A percentile compares a stretch with the other conserved stretches of the same genome.
phyloP scores from a whole-genome alignment of 441 rosid species.

The Pelargonium citronellum region DNA sequence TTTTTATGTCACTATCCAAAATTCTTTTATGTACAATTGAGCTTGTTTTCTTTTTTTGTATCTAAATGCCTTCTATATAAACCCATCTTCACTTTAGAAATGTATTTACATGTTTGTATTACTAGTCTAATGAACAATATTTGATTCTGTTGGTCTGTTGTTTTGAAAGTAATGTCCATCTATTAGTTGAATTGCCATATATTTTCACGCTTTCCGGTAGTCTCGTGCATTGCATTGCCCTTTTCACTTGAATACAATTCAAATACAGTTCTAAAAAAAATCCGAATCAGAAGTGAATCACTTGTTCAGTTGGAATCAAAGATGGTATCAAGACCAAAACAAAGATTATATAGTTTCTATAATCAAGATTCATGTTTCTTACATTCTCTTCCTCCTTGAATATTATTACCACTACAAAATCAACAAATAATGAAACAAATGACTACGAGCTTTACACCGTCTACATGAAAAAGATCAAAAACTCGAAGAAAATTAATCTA shows the following conservation, averaged over 20 bases:
- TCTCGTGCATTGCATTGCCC: no score
- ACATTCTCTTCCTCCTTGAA: slow-evolving; percentile 24
- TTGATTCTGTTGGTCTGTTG: neutral
- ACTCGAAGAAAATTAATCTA: neutral
- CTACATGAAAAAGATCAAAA: neutral
- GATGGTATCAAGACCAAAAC: neutral
- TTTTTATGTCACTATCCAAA: neutral
- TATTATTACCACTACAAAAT: slow-evolving; percentile 23
- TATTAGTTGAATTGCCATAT: no score
- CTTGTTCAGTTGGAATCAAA: no score
- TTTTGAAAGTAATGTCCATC: neutral
- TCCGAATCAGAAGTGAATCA: no score
- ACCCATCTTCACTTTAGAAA: neutral
- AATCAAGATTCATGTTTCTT: slow-evolving; percentile 15
- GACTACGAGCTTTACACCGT: slow-evolving; percentile 12
- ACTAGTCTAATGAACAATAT: neutral
- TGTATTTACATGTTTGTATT: neutral
- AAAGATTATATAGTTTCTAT: slow-evolving; percentile 28
- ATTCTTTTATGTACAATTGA: slow-evolving; percentile 28
- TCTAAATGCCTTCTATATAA: slow-evolving; percentile 22
- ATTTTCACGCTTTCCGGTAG: no score
- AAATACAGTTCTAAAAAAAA: no score
- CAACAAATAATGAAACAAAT: slow-evolving; percentile 28
- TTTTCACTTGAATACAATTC: no score
- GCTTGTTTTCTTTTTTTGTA: slow-evolving; percentile 22